Percentiles rank a stretch among this genome's conserved stretches.
phyloP scores from a whole-genome alignment of 345 rosid genomes.

The Angophora floribunda region DNA sequence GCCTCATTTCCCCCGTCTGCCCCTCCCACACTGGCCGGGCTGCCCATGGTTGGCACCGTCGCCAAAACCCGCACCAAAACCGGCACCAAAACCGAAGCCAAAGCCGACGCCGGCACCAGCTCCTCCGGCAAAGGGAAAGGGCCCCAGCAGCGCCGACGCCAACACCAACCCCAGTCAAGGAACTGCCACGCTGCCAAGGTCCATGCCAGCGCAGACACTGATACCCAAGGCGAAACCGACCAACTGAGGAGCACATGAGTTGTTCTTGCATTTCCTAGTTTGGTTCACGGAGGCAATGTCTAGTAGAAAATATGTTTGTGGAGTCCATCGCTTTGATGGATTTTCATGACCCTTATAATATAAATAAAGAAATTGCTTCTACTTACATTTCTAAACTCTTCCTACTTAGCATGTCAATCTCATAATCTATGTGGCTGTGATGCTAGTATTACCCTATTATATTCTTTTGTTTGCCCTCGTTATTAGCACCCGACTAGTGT shows the following conservation, averaged over 20 bases:
- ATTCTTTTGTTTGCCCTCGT: neutral
- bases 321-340: neutral
- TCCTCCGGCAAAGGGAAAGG: neutral
- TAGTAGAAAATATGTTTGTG: neutral
- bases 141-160: neutral
- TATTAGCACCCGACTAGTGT: neutral
- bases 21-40: neutral
- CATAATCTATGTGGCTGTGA: neutral
- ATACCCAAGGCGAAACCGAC: neutral
- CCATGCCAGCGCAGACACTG: neutral
- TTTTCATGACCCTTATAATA: neutral
- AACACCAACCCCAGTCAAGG: neutral
- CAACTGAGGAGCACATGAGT: neutral
- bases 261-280: neutral
- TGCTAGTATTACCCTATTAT: neutral
- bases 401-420: neutral
- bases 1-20: neutral
- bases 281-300: neutral
- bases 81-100: neutral
- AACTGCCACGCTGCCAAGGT: neutral
- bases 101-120: neutral
- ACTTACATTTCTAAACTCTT: neutral
- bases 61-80: neutral
- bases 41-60: neutral
- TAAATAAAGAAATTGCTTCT: neutral